Base-by-base conservation (phyloP, 371 early-diverging fungal genomes). In the Capillidium heterosporum region DNA sequence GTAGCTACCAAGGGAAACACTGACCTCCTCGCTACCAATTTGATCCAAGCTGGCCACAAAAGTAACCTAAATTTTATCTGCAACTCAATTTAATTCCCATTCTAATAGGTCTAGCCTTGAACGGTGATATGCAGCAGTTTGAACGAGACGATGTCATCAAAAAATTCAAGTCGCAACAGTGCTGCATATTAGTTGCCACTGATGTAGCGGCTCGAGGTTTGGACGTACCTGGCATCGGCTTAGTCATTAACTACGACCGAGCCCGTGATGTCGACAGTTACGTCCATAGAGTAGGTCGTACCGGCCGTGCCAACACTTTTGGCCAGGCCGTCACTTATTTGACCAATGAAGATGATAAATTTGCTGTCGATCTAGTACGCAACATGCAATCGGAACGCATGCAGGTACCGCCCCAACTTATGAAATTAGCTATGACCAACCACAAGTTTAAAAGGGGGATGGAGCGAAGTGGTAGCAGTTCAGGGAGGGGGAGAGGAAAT, bases 161-260 rank as follows among this genome's bases (percentile, higher is more conserved):
- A 65, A 76, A 80, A 42, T 99, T 99, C 83, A 97, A 95, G 77
- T 81, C 85, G 60, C 89, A 87, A 63, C 75, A 79, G 60, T 82
- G 79, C 68, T 85, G 94, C 8, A 13, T 55, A 23, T 7, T 40
- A 5, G 28, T 55, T 2, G 32, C 32, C 5, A 48, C 48, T 26
- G 48, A 15, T 26, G 48, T 48, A 26, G 48, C 48, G 7, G 48
- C 51, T 2, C 51, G 51, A n/a, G 51, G 51, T 31, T 19, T 51
- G 13, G 51, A 51, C 23, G 19, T 51, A 1, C 51, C 51, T 32
- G 21, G 2, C 3, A 5, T 51, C 21, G 8, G 28, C 23, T 13
- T 5, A 1, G 51, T 51, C 19, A 35, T 51, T 10, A 51, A 51
- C 32, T 51, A 51, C 26, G 39, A 51, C 23, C 2, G 29, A 2